Evolutionary conservation across 352 stramenopile species (phyloP).

Genomic region (Globisporangium alternatum): DNA sequence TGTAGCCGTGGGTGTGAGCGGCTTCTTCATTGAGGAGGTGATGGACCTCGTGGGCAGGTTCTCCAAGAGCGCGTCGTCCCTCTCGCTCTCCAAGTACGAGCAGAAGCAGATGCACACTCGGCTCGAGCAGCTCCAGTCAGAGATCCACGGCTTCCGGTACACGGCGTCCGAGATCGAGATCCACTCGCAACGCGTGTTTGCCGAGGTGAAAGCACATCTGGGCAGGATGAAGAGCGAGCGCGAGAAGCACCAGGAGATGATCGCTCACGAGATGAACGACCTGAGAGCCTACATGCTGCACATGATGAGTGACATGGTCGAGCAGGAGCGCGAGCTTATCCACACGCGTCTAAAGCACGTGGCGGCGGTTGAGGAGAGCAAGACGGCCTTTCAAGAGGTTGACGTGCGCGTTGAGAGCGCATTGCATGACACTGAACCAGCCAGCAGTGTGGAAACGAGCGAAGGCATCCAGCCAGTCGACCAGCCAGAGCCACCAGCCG

Average conservation of each 20-base stretch:
- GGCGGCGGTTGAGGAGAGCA: constrained; percentile 24
- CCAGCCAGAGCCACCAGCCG: neutral
- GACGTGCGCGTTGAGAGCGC: neutral
- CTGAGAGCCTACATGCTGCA: constrained; percentile 46
- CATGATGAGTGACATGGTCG: constrained; percentile 52
- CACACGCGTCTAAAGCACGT: constrained; percentile 30
- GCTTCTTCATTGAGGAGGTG: constrained; percentile 58
- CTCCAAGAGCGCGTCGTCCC: constrained; percentile 21
- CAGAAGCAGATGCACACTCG: constrained; percentile 46
- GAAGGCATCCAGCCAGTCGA: neutral
- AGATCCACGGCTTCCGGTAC: constrained; percentile 44
- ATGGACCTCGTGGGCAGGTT: constrained; percentile 32
- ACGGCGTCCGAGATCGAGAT: constrained; percentile 50
- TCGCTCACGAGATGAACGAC: constrained; percentile 64
- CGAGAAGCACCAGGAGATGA: constrained; percentile 53
- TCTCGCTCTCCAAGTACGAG: constrained; percentile 31
- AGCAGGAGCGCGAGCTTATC: constrained; percentile 51
- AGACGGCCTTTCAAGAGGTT: neutral
- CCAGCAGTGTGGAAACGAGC: neutral
- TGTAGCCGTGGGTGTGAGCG: constrained; percentile 35
- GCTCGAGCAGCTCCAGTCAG: constrained; percentile 45
- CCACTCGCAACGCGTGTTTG: constrained; percentile 52
- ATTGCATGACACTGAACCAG: neutral
- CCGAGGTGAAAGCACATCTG: constrained; percentile 45
- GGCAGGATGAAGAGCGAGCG: constrained; percentile 46